Evolutionary conservation across 176 grass and related monocot species (phyloP), one percentile per base, ranked within the genome.

Genomic region (Carex scoparia): DNA sequence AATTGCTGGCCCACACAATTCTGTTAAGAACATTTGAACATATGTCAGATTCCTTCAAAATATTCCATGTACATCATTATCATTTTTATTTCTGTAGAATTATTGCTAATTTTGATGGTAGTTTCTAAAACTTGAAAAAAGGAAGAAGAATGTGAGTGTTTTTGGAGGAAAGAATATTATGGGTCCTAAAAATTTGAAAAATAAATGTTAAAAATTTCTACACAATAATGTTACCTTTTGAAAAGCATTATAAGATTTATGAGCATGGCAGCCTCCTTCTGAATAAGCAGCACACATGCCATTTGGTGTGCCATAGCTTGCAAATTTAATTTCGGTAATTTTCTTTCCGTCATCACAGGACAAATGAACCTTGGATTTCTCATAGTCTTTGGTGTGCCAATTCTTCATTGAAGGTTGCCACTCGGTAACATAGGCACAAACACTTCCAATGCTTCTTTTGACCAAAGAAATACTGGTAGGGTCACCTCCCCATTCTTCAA

Each of bases 331-430:
- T 53, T 93, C 83, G 37, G 81, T 92, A 74, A 99, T 95, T 55
- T 92, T 99, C 71, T 82, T 84, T 12, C 90, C 91, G 80, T 91
- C 81, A 56, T 88, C 88, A 82, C 96, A 99, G 51, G 87, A 88
- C 33, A 99, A 90, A 81, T 93, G 96, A 15, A 95, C 80, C 65
- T 94, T 99, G n/a, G 93, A 85, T 81, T 86, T 94, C 62, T 86
- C 91, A 9, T 99, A 91, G 65, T 89, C 91, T 48, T 93, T 99
- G 0, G 91, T 95, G 10, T 2, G 89, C 93, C 91, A 99, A 69
- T 99, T 99, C 55, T 86, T 95, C 91, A 95, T 94, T 5, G 93
- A 95, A 42, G 93, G 93, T 61, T 99, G 96, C 93, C 96, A 95
- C 77, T 99, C 96, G 13, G 91, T 95, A 9, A 99, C 90, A 67